These are phyloP conservation scores for Fusarium illudens DNA, from an alignment of 2,329 filamentous ascomycete genomes.

Conservation along the genomic window DNA sequence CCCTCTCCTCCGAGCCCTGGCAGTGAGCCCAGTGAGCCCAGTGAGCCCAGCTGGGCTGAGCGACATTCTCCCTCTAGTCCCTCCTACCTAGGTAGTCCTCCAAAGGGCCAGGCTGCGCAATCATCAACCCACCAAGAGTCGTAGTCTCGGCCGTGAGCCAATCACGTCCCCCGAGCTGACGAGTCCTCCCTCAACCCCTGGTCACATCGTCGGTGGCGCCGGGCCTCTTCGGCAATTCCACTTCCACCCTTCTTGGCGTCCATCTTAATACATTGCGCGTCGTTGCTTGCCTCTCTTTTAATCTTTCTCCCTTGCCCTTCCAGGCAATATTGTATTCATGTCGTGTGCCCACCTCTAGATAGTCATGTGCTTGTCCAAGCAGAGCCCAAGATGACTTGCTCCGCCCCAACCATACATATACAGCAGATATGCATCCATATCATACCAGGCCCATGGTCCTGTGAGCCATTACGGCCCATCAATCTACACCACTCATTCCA, in stretches of 20 bases:
- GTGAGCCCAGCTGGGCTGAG: slow-evolving; percentile 12
- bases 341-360: background rate
- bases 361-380: background rate
- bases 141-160: slow-evolving; percentile 28
- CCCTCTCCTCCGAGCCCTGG: too few species aligned
- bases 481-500: background rate
- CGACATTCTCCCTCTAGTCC: too few species aligned
- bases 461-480: background rate
- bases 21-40: too few species aligned
- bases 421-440: slow-evolving; percentile 2
- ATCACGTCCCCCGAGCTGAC: slow-evolving; percentile 46
- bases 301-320: background rate
- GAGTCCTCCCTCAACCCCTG: slow-evolving; percentile 42
- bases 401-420: background rate
- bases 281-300: background rate
- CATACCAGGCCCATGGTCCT: background rate
- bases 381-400: background rate
- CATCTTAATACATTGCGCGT: background rate
- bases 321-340: background rate
- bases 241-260: slow-evolving; percentile 25
- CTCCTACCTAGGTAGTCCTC: too few species aligned
- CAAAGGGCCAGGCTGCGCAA: slow-evolving; percentile 32
- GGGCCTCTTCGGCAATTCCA: slow-evolving; percentile 27
- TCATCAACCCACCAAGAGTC: slow-evolving; percentile 20
- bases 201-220: slow-evolving; percentile 19